Conservation (phyloP, 345 rosid genomes). For the Sonneratia caseolaris region DNA sequence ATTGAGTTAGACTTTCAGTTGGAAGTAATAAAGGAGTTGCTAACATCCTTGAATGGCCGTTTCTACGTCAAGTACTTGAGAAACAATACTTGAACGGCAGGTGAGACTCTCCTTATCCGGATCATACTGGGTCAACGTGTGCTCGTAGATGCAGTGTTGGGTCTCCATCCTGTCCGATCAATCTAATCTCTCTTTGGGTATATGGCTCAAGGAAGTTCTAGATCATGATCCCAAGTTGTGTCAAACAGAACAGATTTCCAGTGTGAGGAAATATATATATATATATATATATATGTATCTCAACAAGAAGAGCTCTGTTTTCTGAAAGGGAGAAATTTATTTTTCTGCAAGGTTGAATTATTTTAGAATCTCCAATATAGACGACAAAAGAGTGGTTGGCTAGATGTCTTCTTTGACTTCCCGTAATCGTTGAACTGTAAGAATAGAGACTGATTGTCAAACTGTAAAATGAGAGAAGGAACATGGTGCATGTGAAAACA, state of each 20-base stretch:
- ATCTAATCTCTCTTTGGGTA: neutral
- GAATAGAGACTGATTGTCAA: too few relatives aligned
- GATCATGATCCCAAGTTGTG: too few relatives aligned
- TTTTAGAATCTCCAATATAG: neutral
- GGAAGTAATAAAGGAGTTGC: neutral
- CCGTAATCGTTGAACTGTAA: neutral
- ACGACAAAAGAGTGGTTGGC: neutral
- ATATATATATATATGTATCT: too few relatives aligned
- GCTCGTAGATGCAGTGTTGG: neutral
- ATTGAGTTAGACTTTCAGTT: neutral
- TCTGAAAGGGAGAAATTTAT: neutral
- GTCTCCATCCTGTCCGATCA: neutral
- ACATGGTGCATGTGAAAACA: neutral
- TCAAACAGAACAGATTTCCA: too few relatives aligned
- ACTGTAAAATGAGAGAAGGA: neutral
- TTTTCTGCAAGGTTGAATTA: neutral
- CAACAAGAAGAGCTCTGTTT: neutral
- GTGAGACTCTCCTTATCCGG: slow-evolving; percentile 1
- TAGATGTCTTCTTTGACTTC: neutral
- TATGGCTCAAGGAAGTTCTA: neutral
- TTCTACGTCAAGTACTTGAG: too few relatives aligned
- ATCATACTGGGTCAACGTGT: neutral
- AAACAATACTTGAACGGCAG: neutral
- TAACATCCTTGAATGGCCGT: neutral
- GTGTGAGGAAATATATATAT: too few relatives aligned